phyloP scores from a whole-genome alignment of 1,284 basidiomycete genomes.

The Xerocomus nothofagi region DNA sequence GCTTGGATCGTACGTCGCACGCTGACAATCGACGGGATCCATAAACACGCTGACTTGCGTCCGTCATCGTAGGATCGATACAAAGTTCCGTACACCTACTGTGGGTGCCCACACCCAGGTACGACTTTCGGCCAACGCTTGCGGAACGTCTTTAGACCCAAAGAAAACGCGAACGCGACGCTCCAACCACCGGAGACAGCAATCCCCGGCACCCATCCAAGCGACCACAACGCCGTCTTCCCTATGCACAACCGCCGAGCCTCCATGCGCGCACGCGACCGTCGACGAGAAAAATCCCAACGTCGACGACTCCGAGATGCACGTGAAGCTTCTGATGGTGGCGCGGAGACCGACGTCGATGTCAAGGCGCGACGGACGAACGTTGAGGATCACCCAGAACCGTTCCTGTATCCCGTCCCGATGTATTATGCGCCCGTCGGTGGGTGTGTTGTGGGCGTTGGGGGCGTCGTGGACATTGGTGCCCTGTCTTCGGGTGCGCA shows the following conservation, averaged over 20 bases:
- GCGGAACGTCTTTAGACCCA: background rate
- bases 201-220: constrained; percentile 41
- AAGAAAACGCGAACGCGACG: constrained; percentile 23
- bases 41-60: background rate
- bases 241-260: constrained; percentile 25
- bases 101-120: constrained; percentile 45
- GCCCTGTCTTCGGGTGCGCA: background rate
- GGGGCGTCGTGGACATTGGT: constrained; percentile 19
- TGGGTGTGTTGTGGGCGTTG: constrained; percentile 21
- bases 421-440: constrained; percentile 22
- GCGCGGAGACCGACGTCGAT: too few species aligned
- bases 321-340: background rate
- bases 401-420: constrained; percentile 38
- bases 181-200: constrained; percentile 23
- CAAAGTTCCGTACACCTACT: constrained; percentile 42
- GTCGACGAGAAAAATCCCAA: background rate
- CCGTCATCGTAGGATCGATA: background rate
- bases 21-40: background rate
- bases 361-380: background rate
- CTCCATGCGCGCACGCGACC: constrained; percentile 9
- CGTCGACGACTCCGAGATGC: background rate
- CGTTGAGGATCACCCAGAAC: background rate
- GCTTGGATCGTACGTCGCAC: background rate
- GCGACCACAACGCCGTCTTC: constrained; percentile 44
- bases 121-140: constrained; percentile 38